Evolutionary conservation across 2,329 filamentous ascomycete genomes (phyloP).

Genomic region (Sporothrix inflata): DNA sequence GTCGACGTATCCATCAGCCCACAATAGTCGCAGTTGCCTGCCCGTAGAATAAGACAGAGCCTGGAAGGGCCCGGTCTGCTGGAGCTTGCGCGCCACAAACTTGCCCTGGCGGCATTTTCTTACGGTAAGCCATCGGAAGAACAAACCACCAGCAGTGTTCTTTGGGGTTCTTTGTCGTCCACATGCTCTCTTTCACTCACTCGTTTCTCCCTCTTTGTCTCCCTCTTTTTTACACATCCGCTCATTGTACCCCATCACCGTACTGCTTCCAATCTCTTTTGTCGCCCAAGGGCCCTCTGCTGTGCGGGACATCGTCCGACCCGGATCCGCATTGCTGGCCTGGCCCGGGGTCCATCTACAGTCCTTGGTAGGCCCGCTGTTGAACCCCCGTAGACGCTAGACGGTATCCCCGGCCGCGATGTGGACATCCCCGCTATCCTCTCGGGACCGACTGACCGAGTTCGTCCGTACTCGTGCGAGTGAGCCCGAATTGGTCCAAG

Average conservation of each 20-base stretch:
- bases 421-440: no score
- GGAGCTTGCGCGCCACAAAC: background rate
- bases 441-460: background rate
- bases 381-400: background rate
- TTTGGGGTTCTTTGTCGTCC: background rate
- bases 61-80: background rate
- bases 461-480: background rate
- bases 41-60: background rate
- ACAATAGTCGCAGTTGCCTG: background rate
- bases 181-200: background rate
- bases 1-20: background rate
- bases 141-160: background rate
- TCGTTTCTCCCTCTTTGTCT: no score
- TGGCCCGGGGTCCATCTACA: background rate
- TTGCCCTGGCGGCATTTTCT: background rate
- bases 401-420: background rate
- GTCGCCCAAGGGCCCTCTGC: background rate
- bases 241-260: background rate
- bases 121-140: background rate
- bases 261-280: background rate
- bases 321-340: background rate
- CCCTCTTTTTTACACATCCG: background rate
- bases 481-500: background rate
- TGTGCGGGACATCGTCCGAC: background rate
- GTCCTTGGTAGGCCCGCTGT: background rate